A percentile compares a stretch with the other conserved stretches of the same genome.
Evolutionary conservation across 306 rosid species (phyloP).

Genomic region (Carpinus fangiana): DNA sequence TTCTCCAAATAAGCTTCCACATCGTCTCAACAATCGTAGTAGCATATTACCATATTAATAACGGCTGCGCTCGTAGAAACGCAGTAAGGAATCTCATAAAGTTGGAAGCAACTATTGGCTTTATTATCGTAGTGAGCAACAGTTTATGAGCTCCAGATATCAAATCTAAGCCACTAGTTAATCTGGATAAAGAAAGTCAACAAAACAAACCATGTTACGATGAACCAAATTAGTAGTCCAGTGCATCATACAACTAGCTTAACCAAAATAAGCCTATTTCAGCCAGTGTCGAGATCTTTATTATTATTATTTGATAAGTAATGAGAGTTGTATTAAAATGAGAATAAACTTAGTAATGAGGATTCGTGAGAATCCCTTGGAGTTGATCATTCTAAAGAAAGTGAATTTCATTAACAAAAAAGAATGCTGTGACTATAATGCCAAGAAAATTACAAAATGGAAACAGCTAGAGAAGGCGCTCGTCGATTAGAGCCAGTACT

Average conservation of each 20-base stretch:
- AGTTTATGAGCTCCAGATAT: no score
- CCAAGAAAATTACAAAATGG: conserved; percentile 49
- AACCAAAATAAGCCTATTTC: background rate
- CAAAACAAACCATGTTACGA: background rate
- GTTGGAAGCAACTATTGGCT: no score
- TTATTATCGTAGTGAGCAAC: no score
- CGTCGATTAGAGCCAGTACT: conserved; percentile 23
- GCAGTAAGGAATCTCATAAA: no score
- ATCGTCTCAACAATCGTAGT: no score
- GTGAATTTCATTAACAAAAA: conserved; percentile 47
- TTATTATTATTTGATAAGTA: no score
- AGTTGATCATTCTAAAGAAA: conserved; percentile 6
- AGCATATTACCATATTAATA: no score
- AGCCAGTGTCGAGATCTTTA: background rate
- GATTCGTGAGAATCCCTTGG: background rate
- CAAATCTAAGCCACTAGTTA: no score
- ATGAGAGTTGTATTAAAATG: no score
- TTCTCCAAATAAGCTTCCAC: no score
- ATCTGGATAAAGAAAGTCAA: background rate
- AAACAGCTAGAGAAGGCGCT: conserved; percentile 41
- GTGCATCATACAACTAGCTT: background rate
- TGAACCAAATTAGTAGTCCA: background rate
- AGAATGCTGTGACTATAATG: conserved; percentile 57
- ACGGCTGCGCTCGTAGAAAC: no score
- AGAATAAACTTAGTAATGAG: background rate